Conservation (phyloP, 495 filamentous ascomycete species). For the Hyaloscypha hepaticicola region DNA sequence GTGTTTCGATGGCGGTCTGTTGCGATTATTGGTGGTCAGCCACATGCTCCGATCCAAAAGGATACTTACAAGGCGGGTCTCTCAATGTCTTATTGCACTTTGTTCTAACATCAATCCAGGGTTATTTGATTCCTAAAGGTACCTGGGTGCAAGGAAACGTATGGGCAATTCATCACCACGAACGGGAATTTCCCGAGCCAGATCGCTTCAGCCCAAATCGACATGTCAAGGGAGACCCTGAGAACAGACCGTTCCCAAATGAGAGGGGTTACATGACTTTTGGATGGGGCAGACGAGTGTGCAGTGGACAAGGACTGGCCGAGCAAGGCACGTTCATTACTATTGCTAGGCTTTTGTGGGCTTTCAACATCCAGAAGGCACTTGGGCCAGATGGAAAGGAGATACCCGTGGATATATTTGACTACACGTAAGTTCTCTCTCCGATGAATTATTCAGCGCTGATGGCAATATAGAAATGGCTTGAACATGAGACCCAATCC, state of each 20-base stretch:
- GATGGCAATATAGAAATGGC: constrained; percentile 44
- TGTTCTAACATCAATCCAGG: constrained; percentile 15
- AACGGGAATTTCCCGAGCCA: constrained; percentile 61
- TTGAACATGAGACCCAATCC: constrained; percentile 56
- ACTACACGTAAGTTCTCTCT: constrained; percentile 36
- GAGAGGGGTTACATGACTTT: constrained; percentile 20
- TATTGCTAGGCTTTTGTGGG: constrained; percentile 20
- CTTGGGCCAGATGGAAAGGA: constrained; percentile 46
- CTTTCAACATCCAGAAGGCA: constrained; percentile 39
- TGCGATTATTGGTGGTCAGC: constrained; percentile 61
- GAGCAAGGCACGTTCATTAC: constrained; percentile 21
- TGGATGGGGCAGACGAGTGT: constrained; percentile 24
- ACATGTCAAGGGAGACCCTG: constrained; percentile 38
- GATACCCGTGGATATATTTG: constrained; percentile 54
- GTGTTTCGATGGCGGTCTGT: constrained; percentile 64
- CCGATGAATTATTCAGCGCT: neutral
- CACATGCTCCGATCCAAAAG: constrained; percentile 59
- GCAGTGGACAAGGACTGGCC: constrained; percentile 22
- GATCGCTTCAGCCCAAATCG: constrained; percentile 56
- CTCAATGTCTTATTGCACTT: neutral
- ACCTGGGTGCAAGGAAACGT: constrained; percentile 61
- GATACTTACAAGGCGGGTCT: constrained; percentile 48
- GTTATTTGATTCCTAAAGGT: constrained; percentile 51
- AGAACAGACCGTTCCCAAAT: constrained; percentile 43
- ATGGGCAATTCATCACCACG: constrained; percentile 65